Conservation (phyloP, 441 rosid species). For the Mallotus japonicus region DNA sequence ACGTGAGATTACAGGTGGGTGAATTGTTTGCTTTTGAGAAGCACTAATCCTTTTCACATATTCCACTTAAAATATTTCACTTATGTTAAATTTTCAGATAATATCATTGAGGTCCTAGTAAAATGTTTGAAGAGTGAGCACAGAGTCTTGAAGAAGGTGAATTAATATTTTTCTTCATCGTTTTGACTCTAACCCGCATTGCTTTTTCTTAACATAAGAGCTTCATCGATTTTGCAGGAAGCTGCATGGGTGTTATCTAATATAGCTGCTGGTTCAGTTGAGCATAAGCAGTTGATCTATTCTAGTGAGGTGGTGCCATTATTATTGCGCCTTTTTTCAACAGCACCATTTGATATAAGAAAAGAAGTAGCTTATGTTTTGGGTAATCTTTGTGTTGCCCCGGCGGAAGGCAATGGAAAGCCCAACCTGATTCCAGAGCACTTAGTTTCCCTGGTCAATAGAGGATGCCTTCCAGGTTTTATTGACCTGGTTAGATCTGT, state of each 20-base stretch:
- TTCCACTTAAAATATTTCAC: constrained; percentile 22
- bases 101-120: constrained; percentile 57
- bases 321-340: constrained; percentile 61
- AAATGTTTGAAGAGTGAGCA: constrained; percentile 94
- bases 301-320: constrained; percentile 64
- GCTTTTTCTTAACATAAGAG: constrained; percentile 5
- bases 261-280: constrained; percentile 90
- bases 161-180: constrained; percentile 10
- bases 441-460: constrained; percentile 63
- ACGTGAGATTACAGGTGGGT: constrained; percentile 67
- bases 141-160: constrained; percentile 87
- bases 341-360: constrained; percentile 80
- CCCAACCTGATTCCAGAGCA: constrained; percentile 68
- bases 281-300: constrained; percentile 74
- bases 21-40: constrained; percentile 26
- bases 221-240: constrained; percentile 50
- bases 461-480: constrained; percentile 84
- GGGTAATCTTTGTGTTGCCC: constrained; percentile 90
- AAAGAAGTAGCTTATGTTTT: constrained; percentile 91
- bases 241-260: constrained; percentile 96
- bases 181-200: constrained; percentile 7
- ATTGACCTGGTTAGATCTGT: constrained; percentile 79
- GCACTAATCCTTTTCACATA: constrained; percentile 16
- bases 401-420: constrained; percentile 55
- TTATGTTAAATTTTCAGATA: constrained; percentile 45